Evolutionary conservation across 139 green algal species (phyloP).

Genomic region (Microglena sp.): DNA sequence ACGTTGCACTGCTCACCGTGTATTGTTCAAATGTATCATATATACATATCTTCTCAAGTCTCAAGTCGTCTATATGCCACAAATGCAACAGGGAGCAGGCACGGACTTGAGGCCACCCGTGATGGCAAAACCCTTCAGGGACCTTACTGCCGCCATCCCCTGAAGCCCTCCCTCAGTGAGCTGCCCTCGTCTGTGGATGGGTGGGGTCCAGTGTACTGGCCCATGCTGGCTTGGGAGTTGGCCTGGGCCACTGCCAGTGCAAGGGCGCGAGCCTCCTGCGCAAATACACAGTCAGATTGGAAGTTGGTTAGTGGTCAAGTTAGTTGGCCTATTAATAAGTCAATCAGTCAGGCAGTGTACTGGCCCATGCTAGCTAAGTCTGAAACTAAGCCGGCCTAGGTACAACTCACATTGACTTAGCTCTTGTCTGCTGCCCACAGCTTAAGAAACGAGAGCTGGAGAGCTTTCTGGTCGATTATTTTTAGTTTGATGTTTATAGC

Average conservation of each 20-base stretch:
- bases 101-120: too few species aligned
- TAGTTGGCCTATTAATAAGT: not conserved
- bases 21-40: too few species aligned
- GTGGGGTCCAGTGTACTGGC: constrained; percentile 41
- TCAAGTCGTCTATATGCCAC: too few species aligned
- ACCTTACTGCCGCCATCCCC: constrained; percentile 36
- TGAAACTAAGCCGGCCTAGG: too few species aligned
- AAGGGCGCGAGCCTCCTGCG: not conserved
- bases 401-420: constrained; percentile 5
- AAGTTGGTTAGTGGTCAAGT: not conserved
- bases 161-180: constrained; percentile 43
- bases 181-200: constrained; percentile 33
- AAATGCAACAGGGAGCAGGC: too few species aligned
- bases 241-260: constrained; percentile 37
- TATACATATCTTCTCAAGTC: too few species aligned
- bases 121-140: too few species aligned
- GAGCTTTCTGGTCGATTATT: constrained; percentile 9
- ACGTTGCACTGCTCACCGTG: too few species aligned
- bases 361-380: too few species aligned
- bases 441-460: constrained; percentile 66
- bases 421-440: constrained; percentile 20
- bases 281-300: not conserved
- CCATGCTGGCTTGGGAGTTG: constrained; percentile 43
- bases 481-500: constrained; percentile 2
- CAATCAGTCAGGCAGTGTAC: not conserved